Evolutionary conservation across 2,329 filamentous ascomycete species (phyloP).

Genomic region (Drechslerella coelobrocha): DNA sequence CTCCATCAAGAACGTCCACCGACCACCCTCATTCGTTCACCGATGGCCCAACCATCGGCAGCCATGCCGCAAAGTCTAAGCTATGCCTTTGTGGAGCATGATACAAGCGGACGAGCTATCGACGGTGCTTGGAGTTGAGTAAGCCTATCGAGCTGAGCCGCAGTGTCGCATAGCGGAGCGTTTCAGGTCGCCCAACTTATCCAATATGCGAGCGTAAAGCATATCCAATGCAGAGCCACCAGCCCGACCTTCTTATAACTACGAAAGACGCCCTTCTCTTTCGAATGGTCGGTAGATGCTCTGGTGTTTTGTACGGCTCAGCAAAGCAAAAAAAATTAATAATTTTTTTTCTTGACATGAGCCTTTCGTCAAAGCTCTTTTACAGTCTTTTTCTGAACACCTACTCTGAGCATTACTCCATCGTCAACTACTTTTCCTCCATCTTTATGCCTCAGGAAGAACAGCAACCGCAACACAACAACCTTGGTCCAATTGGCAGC

Average conservation of each 20-base stretch:
- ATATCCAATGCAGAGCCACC: too few species aligned
- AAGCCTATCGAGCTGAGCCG: background rate
- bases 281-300: background rate
- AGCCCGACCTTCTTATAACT: background rate
- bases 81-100: background rate
- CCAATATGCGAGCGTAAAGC: background rate
- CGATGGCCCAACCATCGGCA: background rate
- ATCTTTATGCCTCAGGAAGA: background rate
- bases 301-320: background rate
- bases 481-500: background rate
- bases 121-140: background rate
- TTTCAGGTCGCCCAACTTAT: background rate
- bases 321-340: too few species aligned
- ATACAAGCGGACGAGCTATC: background rate
- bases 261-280: background rate
- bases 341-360: background rate
- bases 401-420: background rate
- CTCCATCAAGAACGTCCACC: background rate
- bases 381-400: background rate
- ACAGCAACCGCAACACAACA: background rate
- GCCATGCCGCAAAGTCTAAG: background rate
- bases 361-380: background rate
- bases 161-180: conserved; percentile 1
- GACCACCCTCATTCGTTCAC: background rate
- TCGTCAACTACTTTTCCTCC: background rate